Base-by-base conservation (phyloP, 257 asterid genomes). In the Jasminum sambac region DNA sequence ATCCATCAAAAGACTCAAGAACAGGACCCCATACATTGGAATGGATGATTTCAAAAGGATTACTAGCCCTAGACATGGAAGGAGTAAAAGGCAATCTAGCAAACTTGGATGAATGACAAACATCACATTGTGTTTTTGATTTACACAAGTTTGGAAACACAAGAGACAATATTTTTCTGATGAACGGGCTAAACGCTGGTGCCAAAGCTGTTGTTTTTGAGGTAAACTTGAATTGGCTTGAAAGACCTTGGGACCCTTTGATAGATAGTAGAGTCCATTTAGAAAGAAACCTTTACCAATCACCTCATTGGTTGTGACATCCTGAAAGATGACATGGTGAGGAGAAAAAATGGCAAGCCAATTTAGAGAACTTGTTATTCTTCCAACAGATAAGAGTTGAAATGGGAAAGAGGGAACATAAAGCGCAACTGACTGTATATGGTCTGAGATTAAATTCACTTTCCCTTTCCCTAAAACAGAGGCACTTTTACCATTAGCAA, bases 401-500 rank as follows among this genome's bases (percentile, higher is more conserved):
- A 12, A 57, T 16, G 30, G 30, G 19, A 57, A 24, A 4, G 24
- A 19, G 5, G 30, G 63, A 24, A 57, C 30, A 24, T 24, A 19
- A n/a, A 57, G 30, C n/a, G 30, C 61, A 16, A 52, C 25, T 0
- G 30, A 57, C 34, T 57, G 3, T 5, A 19, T 0, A 0, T 19
- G n/a, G 8, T 57, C 19, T n/a, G 63, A 57, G 5, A 57, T 17
- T 6, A 57, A 57, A 23, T 57, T 52, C 21, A 52, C n/a, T 21
- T 52, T 52, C 2, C 61, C 61, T 52, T n/a, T 52, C 7, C 25
- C 11, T 52, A 52, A 14, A 52, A 52, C 25, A 5, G 61, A 14
- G n/a, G 11, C 61, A 14, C 61, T 23, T 6, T 57, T 57, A 57
- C 26, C 63, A 57, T 57, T 57, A n/a, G 13, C 63, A 57, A 57